Base-by-base conservation (phyloP, 352 stramenopile species). In the Phytophthora macrochlamydospora region DNA sequence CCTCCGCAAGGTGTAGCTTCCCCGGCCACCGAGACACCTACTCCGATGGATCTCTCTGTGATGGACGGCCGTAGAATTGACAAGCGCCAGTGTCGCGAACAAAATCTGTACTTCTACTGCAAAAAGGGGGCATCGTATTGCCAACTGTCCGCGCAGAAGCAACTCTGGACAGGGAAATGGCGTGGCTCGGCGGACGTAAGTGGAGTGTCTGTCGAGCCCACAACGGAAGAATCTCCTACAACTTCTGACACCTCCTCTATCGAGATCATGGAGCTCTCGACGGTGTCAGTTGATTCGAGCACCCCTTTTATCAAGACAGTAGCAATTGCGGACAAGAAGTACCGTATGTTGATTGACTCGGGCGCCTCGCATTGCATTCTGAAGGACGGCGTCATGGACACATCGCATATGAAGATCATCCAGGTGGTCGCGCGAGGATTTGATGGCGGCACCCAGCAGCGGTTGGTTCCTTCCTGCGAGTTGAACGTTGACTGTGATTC, bases 101-200 rank as follows among this genome's bases (percentile, higher is more conserved):
- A 18, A 2, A 64, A 56, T 28, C 37, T 64, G 0, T 64, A 28
- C 6, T 64, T 52, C 35, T 64, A 64, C n/a, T 64, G 56, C 56
- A 64, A 64, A 38, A 13, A 30, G 13, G 1, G 56, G 48, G 3
- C 48, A 64, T 38, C 46, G 38, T 3, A 64, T 64, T 30, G 35
- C 13, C 24, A 24, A 38, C 14, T 64, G 56, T 42, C 40, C 40
- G 12, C 8, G 18, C 40, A 13, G 4, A 46, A n/a, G 18, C 18
- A 7, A 6, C 6, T 13, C 40, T 13, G 6, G 4, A 13, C 40
- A 46, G 40, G 40, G 40, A 46, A 46, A 46, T 13, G 40, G 18
- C 18, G 8, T 13, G 18, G 40, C 40, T 14, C 33, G 32, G 32
- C 49, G 32, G 43, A 60, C n/a, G 53, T 52, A 60, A 60, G 30